These are phyloP conservation scores for Aureobasidium mangrovei DNA, from an alignment of 2,329 filamentous ascomycete species.

Conservation along the genomic window DNA sequence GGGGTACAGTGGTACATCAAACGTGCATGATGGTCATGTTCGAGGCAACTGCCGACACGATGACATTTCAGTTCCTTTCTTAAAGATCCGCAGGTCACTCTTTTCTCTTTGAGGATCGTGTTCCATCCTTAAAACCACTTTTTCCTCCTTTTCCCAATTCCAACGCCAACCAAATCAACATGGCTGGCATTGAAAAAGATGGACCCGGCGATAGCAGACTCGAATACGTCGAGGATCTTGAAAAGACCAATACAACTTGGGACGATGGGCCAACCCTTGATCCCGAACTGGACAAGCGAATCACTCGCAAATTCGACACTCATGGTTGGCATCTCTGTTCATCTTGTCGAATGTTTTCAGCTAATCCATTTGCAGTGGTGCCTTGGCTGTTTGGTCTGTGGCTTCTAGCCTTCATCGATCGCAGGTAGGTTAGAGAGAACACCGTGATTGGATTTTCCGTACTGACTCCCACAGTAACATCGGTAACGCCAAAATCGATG, in stretches of 20 bases:
- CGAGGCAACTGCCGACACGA: background rate
- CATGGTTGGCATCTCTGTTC: slow-evolving; percentile 20
- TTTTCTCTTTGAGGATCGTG: background rate
- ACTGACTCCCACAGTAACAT: slow-evolving; percentile 24
- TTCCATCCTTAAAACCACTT: background rate
- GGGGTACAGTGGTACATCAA: too few relatives aligned
- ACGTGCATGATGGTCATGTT: background rate
- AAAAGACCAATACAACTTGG: slow-evolving; percentile 17
- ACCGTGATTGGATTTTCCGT: background rate
- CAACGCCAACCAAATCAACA: background rate
- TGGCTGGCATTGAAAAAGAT: slow-evolving; percentile 2
- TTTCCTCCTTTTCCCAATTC: background rate
- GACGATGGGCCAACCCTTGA: slow-evolving; percentile 14
- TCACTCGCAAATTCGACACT: slow-evolving; percentile 35
- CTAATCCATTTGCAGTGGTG: slow-evolving; percentile 21
- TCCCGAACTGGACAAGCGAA: slow-evolving; percentile 23
- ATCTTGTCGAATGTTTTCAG: background rate
- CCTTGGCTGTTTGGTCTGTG: slow-evolving; percentile 40
- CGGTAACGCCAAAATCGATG: slow-evolving; percentile 37
- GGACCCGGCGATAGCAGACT: background rate
- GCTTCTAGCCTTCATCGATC: slow-evolving; percentile 42
- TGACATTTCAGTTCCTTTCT: background rate
- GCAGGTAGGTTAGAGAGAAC: slow-evolving; percentile 18
- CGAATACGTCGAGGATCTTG: slow-evolving; percentile 15
- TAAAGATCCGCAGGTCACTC: background rate